phyloP scores from a whole-genome alignment of 2,329 filamentous ascomycete species.

The Epichloe gansuensis region DNA sequence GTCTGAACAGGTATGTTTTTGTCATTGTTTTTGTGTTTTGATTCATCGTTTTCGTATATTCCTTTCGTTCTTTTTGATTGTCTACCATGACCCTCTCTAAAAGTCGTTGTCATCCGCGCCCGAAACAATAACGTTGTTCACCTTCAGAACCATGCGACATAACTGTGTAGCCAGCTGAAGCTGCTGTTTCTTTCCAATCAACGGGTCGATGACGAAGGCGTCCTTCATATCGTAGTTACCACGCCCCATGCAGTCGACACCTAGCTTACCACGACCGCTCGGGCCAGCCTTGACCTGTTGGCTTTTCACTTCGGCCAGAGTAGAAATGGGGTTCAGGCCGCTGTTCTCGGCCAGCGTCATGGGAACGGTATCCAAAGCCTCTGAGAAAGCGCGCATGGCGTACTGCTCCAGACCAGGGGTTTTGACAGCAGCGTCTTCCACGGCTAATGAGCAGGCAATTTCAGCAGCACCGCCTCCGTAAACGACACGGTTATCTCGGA shows the following conservation, averaged over 20 bases:
- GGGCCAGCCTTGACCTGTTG: conserved; percentile 71
- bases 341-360: conserved; percentile 98
- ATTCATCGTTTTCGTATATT: conserved; percentile 14
- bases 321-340: conserved; percentile 89
- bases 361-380: conserved; percentile 84
- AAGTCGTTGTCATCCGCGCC: conserved; percentile 81
- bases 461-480: conserved; percentile 96
- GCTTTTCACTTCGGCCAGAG: conserved; percentile 87
- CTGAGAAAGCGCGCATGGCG: conserved; percentile 94
- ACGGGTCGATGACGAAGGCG: conserved; percentile 93
- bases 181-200: conserved; percentile 98
- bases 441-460: conserved; percentile 90
- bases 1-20: conserved; percentile 7
- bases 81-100: conserved; percentile 32
- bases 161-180: conserved; percentile 91
- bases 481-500: conserved; percentile 90
- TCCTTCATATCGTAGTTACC: conserved; percentile 97
- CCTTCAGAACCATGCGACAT: conserved; percentile 95
- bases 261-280: conserved; percentile 48
- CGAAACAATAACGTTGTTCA: conserved; percentile 91
- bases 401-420: conserved; percentile 97
- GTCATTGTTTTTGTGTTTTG: neutral
- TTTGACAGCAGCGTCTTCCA: conserved; percentile 89
- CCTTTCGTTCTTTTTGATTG: conserved; percentile 4
- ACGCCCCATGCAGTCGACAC: conserved; percentile 95